phyloP scores from a whole-genome alignment of 768 basidiomycete genomes.

The Lyophyllum atratum region DNA sequence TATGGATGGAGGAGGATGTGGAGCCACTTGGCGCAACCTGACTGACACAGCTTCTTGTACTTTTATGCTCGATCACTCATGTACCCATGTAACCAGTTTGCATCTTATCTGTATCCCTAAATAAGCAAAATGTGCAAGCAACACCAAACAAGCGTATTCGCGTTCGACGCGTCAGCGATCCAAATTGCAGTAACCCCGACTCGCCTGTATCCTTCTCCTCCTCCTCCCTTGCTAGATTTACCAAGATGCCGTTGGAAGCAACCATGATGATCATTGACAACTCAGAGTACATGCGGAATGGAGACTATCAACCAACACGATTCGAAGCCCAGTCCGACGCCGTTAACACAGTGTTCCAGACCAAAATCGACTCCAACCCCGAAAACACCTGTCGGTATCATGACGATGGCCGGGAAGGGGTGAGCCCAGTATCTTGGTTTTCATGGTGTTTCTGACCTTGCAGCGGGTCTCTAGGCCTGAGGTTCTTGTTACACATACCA shows the following conservation, averaged over 20 bases:
- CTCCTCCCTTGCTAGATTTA: constrained; percentile 10
- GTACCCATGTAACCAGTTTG: neutral
- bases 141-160: constrained; percentile 18
- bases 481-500: constrained; percentile 94
- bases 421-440: constrained; percentile 35
- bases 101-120: constrained; percentile 17
- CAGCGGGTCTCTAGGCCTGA: constrained; percentile 67
- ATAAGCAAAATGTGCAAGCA: constrained; percentile 3
- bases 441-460: neutral
- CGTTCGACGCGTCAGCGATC: constrained; percentile 35
- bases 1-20: constrained; percentile 25
- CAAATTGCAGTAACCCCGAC: neutral
- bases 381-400: constrained; percentile 97
- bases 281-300: constrained; percentile 96
- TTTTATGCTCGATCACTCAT: neutral
- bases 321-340: constrained; percentile 93
- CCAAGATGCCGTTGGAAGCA: constrained; percentile 92
- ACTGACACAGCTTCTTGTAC: neutral
- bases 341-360: constrained; percentile 84
- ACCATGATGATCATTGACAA: constrained; percentile 98
- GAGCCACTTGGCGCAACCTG: neutral
- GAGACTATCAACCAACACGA: constrained; percentile 85
- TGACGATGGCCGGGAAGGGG: constrained; percentile 99
- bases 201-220: constrained; percentile 4
- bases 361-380: constrained; percentile 94